phyloP scores from a whole-genome alignment of 306 rosid genomes.

The Sphenostylis stenocarpa region DNA sequence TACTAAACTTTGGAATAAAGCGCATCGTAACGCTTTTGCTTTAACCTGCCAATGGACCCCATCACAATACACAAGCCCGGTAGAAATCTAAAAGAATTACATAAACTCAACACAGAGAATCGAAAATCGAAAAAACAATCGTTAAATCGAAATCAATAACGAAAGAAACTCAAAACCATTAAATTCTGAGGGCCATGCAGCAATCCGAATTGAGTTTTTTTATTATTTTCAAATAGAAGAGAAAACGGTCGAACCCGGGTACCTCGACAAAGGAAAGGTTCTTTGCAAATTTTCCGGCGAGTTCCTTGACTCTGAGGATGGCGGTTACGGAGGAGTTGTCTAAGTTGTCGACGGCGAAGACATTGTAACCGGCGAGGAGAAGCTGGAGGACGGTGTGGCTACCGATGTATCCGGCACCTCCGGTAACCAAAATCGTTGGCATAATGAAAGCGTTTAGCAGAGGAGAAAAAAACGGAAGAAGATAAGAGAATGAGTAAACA shows the following conservation, averaged over 20 bases:
- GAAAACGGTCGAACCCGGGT: neutral
- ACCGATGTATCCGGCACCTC: constrained; percentile 98
- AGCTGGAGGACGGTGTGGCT: constrained; percentile 95
- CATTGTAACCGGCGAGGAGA: constrained; percentile 64
- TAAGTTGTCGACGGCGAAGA: constrained; percentile 72
- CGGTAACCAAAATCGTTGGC: constrained; percentile 76
- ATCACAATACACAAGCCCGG: neutral
- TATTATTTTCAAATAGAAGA: neutral
- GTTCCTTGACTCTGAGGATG: constrained; percentile 59
- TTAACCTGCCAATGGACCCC: constrained; percentile 27
- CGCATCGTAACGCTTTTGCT: constrained; percentile 22
- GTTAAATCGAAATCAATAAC: constrained; percentile 2
- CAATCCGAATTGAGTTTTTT: neutral
- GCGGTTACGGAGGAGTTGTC: constrained; percentile 75
- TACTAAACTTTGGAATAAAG: neutral
- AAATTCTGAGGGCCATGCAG: neutral
- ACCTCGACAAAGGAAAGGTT: constrained; percentile 84
- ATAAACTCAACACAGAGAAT: neutral
- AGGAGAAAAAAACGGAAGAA: neutral
- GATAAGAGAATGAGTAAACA: neutral
- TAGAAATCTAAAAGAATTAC: neutral
- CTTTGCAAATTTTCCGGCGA: constrained; percentile 63
- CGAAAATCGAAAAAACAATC: neutral
- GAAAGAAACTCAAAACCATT: neutral
- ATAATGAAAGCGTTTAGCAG: constrained; percentile 19